Conservation (phyloP, 306 rosid genomes). For the Luffa aegyptiaca region DNA sequence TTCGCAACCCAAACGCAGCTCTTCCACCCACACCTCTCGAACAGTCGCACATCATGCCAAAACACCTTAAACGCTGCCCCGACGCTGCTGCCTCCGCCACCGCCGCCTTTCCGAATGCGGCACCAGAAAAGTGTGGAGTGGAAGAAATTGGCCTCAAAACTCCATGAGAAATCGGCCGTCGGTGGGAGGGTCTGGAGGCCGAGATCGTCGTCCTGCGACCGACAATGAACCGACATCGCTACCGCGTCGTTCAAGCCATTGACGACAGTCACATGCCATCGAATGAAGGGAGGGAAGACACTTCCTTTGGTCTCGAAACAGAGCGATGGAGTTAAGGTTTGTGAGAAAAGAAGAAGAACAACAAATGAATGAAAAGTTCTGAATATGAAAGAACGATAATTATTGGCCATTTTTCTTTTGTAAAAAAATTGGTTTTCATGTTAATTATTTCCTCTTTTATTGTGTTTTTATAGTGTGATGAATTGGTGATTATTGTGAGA, state of each 20-base stretch:
- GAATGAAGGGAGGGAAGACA: constrained; percentile 9
- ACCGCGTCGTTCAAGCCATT: not conserved
- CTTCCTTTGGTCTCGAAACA: not conserved
- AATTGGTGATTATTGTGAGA: not conserved
- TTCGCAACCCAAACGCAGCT: constrained; percentile 18
- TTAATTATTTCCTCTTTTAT: not conserved
- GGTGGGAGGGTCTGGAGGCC: not conserved
- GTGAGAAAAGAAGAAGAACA: not conserved
- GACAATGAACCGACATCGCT: constrained; percentile 1
- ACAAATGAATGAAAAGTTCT: not conserved
- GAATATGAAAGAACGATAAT: not conserved
- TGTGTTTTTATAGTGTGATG: not conserved
- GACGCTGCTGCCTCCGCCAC: not conserved
- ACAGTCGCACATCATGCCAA: not conserved
- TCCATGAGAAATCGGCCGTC: not conserved
- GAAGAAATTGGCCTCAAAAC: constrained; percentile 1
- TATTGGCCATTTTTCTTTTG: not conserved
- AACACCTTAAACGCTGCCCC: constrained; percentile 4
- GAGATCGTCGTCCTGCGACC: constrained; percentile 16
- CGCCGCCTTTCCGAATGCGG: not conserved
- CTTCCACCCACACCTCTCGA: constrained; percentile 8
- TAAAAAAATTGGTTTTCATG: not conserved
- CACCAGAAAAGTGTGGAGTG: constrained; percentile 18
- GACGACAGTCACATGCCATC: constrained; percentile 1
- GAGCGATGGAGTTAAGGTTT: not conserved